Conservation (phyloP, 2,329 filamentous ascomycete genomes). For the Diatrype stigma region DNA sequence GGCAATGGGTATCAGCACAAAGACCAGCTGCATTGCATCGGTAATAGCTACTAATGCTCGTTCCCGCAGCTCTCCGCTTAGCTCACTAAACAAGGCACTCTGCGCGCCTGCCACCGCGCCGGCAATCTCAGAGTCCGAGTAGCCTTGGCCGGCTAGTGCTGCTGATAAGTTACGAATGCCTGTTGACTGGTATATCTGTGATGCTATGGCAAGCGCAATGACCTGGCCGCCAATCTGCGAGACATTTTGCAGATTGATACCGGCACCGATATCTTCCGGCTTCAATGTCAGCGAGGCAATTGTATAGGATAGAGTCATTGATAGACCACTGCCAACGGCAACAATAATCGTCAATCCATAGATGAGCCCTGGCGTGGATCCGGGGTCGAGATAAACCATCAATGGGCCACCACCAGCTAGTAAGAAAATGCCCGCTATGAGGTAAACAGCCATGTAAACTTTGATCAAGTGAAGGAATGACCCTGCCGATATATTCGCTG, state of each 20-base stretch:
- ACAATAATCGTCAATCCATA: too few species aligned
- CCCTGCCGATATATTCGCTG: constrained; percentile 24
- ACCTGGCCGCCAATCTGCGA: constrained; percentile 9
- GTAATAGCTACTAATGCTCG: too few species aligned
- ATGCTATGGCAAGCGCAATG: constrained; percentile 11
- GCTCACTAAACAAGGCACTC: too few species aligned
- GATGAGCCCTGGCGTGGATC: too few species aligned
- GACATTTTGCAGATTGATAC: constrained; percentile 14
- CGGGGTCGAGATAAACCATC: too few species aligned
- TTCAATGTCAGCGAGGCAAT: constrained; percentile 6
- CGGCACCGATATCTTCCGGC: background rate
- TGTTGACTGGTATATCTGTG: constrained; percentile 12
- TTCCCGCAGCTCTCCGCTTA: too few species aligned
- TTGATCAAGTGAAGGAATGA: constrained; percentile 29
- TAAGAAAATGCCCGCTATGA: too few species aligned
- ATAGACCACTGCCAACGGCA: constrained; percentile 20
- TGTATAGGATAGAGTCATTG: constrained; percentile 9
- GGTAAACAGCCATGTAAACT: too few species aligned
- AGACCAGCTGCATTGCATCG: too few species aligned
- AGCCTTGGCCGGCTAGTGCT: constrained; percentile 2
- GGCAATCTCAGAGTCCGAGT: constrained; percentile 9
- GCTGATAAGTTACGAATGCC: too few species aligned
- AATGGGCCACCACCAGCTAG: too few species aligned
- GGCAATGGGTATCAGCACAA: too few species aligned
- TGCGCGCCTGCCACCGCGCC: constrained; percentile 13